These are phyloP conservation scores for Isochrysis galbana DNA, from an alignment of 78 protist species.

Conservation along the genomic window DNA sequence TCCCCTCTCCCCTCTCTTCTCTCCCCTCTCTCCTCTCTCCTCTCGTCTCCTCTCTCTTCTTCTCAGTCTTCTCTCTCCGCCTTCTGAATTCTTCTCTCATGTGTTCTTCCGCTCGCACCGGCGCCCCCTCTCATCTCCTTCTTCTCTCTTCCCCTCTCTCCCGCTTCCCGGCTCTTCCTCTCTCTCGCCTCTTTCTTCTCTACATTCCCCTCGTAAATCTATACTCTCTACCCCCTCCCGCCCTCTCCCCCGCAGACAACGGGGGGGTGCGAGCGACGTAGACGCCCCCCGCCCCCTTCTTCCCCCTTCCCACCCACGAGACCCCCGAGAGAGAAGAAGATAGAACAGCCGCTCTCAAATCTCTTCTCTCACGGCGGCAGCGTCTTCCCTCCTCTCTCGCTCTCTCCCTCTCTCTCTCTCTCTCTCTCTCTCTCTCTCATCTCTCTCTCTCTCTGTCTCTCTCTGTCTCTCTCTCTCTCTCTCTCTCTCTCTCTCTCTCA, in stretches of 20 bases:
- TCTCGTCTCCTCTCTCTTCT: too few species aligned
- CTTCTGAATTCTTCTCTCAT: not conserved
- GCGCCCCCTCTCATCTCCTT: not conserved
- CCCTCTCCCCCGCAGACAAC: slow-evolving; percentile 10
- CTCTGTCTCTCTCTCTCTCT: not conserved
- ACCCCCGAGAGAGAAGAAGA: too few species aligned
- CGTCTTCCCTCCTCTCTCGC: not conserved
- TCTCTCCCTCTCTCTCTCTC: too few species aligned
- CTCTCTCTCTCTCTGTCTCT: not conserved
- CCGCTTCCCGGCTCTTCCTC: not conserved
- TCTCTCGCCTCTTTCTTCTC: not conserved
- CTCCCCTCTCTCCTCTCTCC: too few species aligned
- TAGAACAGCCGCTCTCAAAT: too few species aligned
- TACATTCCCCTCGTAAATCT: not conserved
- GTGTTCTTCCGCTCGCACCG: not conserved
- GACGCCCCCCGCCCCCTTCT: not conserved
- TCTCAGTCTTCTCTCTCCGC: not conserved
- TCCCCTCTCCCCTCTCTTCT: too few species aligned
- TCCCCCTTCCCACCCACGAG: not conserved
- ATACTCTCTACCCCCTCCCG: not conserved
- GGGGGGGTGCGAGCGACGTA: too few species aligned
- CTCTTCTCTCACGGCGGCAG: too few species aligned
- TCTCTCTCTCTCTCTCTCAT: too few species aligned
- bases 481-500: too few species aligned
- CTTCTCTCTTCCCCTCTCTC: not conserved